These are phyloP conservation scores for Rhododendron vialii DNA, from an alignment of 148 eudicot genomes.

Conservation along the genomic window DNA sequence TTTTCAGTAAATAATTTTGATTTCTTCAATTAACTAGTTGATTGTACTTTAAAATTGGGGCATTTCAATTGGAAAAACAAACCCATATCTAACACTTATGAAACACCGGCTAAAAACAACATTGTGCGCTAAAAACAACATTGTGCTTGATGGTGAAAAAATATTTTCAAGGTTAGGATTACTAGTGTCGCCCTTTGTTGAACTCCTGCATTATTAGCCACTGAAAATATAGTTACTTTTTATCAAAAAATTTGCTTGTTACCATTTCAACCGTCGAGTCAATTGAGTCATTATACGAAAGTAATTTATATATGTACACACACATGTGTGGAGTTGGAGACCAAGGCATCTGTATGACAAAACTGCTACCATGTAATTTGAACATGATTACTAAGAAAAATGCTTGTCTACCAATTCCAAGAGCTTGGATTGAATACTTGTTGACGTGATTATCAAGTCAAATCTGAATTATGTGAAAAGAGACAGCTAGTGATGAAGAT, in stretches of 20 bases:
- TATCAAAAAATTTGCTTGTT: too few relatives aligned
- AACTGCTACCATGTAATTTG: background rate
- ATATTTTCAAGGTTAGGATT: background rate
- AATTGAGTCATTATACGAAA: background rate
- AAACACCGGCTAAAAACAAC: background rate
- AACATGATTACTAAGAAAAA: background rate
- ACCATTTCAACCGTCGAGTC: background rate
- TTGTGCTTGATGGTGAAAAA: background rate
- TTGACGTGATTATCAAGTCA: background rate
- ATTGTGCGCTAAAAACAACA: background rate
- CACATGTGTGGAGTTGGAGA: background rate
- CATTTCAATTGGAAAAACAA: background rate
- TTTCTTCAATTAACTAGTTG: background rate
- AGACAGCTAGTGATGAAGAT: background rate
- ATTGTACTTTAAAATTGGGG: background rate
- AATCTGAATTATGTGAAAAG: background rate
- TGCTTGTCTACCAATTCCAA: background rate
- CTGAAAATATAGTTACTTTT: background rate
- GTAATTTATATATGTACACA: too few relatives aligned
- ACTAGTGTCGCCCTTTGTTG: background rate
- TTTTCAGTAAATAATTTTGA: background rate
- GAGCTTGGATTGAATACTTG: background rate
- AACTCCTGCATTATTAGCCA: background rate
- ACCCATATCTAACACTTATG: background rate
- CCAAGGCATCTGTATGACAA: background rate